Conservation (phyloP, 768 basidiomycete species). For the Suillus occidentalis region DNA sequence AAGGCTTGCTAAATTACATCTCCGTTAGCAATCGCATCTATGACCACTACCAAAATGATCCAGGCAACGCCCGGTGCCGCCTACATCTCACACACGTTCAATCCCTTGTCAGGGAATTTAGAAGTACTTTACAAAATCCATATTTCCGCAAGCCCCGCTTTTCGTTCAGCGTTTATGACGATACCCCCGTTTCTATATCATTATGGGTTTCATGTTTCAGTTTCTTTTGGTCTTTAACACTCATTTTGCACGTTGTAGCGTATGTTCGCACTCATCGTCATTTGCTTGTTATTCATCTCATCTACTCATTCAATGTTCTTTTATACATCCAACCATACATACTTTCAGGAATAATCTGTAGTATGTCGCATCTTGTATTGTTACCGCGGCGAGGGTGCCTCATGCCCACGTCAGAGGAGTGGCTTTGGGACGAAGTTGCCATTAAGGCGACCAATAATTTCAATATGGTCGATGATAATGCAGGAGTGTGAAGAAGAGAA, state of each 20-base stretch:
- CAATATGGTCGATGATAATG: neutral
- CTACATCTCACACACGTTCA: neutral
- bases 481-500: neutral
- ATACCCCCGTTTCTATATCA: slow-evolving; percentile 5
- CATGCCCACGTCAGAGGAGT: neutral
- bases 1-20: slow-evolving; percentile 48
- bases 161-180: neutral
- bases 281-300: slow-evolving; percentile 1
- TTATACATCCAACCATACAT: neutral
- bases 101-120: neutral
- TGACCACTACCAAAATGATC: neutral
- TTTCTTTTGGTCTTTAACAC: neutral
- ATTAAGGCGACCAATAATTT: neutral
- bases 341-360: slow-evolving; percentile 3
- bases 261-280: neutral
- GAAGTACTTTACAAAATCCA: neutral
- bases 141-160: slow-evolving; percentile 2
- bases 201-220: neutral
- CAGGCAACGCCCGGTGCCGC: slow-evolving; percentile 4
- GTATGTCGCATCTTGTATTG: slow-evolving; percentile 6
- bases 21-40: neutral
- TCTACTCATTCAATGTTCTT: slow-evolving; percentile 1
- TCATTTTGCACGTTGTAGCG: neutral
- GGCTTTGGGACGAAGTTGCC: slow-evolving; percentile 1
- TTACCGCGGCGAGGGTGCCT: slow-evolving; percentile 1